Evolutionary conservation across 345 rosid genomes (phyloP), one percentile per base, ranked within the genome.

Genomic region (Xanthoceras sorbifolium): DNA sequence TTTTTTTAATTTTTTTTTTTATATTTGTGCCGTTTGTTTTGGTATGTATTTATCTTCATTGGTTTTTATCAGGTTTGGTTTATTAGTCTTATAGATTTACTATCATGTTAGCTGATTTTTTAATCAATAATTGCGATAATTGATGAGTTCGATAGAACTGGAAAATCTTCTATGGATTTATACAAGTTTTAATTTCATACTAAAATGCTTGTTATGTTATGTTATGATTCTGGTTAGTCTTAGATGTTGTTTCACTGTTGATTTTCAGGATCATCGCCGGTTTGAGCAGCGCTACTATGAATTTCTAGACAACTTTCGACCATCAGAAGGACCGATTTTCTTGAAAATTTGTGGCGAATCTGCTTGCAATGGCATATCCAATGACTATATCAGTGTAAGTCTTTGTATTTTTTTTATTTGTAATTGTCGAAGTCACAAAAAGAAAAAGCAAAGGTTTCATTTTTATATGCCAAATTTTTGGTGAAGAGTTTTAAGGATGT

Each of bases 241-340:
- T 20, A 29, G 12, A 11, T 11, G 63, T 6, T 40, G 44, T 1
- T 55, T 68, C 11, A 9, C 14, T 61, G 38, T 73, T 25, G 11
- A 62, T 63, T 75, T 69, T 64, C 85, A 95, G 99, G 97, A 93
- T 78, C 92, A 76, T 67, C 89, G 89, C 2, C 26, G 73, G 79
- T 95, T 95, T 85, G 62, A 78, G 54, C 98, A 95, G 86, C 79
- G 98, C 3, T 92, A 93, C 76, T 95, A 89, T 84, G 98, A 95
- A 62, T 95, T 80, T 71, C 90, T 93, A 0, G 97, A 90, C 66
- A 10, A 87, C 69, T 91, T 93, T 65, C 86, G 90, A 73, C 74
- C 77, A 57, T 88, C 96, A 0, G 91, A 89, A 50, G 98, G 98
- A 54, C 99, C 99, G 0, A 85, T 95, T 67, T 95, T 95, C 75